Evolutionary conservation across 805 yeast genomes (phyloP).

Genomic region (Pichia heedii): DNA sequence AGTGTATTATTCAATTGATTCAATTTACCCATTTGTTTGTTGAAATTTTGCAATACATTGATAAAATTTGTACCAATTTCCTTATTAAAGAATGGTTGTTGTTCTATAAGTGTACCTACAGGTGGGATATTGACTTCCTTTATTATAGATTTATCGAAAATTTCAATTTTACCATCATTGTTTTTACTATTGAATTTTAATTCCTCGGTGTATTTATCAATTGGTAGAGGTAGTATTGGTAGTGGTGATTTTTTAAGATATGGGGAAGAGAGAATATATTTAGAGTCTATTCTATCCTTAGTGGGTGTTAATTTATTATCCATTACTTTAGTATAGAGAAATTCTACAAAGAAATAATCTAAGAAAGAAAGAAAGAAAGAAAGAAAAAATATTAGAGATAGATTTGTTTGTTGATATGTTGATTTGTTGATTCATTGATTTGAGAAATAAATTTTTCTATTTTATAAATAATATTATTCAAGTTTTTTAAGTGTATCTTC

Average conservation of each 20-base stretch:
- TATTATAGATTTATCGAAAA: neutral
- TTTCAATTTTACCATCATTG: neutral
- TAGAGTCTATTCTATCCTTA: too few relatives aligned
- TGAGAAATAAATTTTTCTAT: too few relatives aligned
- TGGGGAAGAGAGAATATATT: conserved; percentile 10
- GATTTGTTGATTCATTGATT: too few relatives aligned
- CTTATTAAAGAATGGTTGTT: conserved; percentile 18
- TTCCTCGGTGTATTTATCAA: neutral
- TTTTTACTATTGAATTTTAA: neutral
- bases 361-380: too few relatives aligned
- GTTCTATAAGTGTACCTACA: conserved; percentile 5
- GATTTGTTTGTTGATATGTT: too few relatives aligned
- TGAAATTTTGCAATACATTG: conserved; percentile 28
- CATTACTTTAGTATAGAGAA: too few relatives aligned
- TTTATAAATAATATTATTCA: neutral
- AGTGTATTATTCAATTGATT: conserved; percentile 54
- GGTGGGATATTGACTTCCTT: conserved; percentile 1
- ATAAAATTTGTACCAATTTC: conserved; percentile 14
- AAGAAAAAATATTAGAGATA: too few relatives aligned
- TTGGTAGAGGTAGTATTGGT: conserved; percentile 6
- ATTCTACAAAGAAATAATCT: too few relatives aligned
- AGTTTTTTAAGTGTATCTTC: neutral
- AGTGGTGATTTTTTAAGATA: conserved; percentile 11
- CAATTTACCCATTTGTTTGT: conserved; percentile 47
- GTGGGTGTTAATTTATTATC: too few relatives aligned